Base-by-base conservation (phyloP, 139 green algal genomes). In the Gonium pectorale region DNA sequence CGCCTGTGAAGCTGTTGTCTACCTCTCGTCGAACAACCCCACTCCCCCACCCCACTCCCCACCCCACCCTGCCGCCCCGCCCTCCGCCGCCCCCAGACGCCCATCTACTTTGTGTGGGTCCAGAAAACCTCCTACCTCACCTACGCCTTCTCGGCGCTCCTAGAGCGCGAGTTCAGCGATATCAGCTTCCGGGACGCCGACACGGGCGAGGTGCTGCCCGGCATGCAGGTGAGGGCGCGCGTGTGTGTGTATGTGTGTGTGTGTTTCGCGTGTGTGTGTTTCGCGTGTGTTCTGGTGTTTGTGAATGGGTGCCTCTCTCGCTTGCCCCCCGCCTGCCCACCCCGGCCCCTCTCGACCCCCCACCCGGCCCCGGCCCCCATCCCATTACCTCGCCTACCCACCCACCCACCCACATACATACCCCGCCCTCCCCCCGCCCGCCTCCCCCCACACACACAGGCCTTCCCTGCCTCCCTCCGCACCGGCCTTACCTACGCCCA, bases 51-150 rank as follows among this genome's bases (percentile, higher is more conserved):
- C 13, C 13, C 11, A 0, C 7, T 9, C 33, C 33, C 7, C 11
- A 33, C 29, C 51, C 51, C 31, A 29, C 49, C 17, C 49, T 17
- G 13, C 17, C 49, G 17, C 49, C 13, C 49, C 49, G 49, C 49
- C 13, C 17, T 26, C 49, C 13, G 13, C 13, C 49, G 49, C 49
- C 13, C 68, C 6, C 72, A 88, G 77, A 64, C 85, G 22, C 90
- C 87, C 1, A 77, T 92, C 0, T 95, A 93, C 80, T 95, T 93
- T 46, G n/a, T 52, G 27, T 95, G 92, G 89, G 74, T 93, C 24
- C 66, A 80, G 29, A 93, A 91, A 66, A 79, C 86, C 7, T 86
- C 44, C 44, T 95, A 93, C 83, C 80, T 95, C 2, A 93, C 91
- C 0, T 95, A 94, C 37, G 87, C 92, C 5, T 93, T 79, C 46